Percentiles rank a stretch among this genome's conserved stretches.
Conservation (phyloP, 805 yeast species). For the Pichia insulana region DNA sequence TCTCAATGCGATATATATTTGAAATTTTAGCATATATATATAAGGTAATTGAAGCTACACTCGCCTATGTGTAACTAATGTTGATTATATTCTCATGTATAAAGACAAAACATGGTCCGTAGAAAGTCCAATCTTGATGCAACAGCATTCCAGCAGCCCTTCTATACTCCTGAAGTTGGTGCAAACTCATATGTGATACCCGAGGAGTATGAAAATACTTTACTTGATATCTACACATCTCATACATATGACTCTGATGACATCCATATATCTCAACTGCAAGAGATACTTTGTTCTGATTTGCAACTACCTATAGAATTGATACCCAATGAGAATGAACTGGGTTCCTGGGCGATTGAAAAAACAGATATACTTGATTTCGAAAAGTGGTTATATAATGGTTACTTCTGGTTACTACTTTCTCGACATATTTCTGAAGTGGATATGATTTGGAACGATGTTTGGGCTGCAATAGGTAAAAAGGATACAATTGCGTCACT, state of each 20-base stretch:
- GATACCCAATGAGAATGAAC: not conserved
- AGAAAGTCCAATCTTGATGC: conserved; percentile 2
- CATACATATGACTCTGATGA: conserved; percentile 31
- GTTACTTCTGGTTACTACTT: conserved; percentile 34
- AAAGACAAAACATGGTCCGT: not conserved
- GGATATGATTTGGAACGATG: conserved; percentile 33
- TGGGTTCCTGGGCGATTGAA: conserved; percentile 7
- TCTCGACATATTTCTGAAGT: conserved; percentile 26
- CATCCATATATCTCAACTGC: conserved; percentile 27
- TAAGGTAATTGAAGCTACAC: no score
- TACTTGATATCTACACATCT: conserved; percentile 35
- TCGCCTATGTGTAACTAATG: no score
- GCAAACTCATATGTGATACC: conserved; percentile 27
- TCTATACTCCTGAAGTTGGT: conserved; percentile 5
- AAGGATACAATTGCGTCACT: not conserved
- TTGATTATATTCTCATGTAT: no score
- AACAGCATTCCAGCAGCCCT: conserved; percentile 12
- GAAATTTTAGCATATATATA: no score
- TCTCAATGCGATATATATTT: no score
- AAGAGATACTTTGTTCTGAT: not conserved
- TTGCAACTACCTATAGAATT: conserved; percentile 7
- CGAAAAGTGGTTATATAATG: conserved; percentile 33
- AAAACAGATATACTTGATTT: conserved; percentile 37
- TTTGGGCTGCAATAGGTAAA: conserved; percentile 12
- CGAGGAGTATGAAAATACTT: conserved; percentile 34